Base-by-base conservation (phyloP, 495 filamentous ascomycete genomes). In the Neurospora cerealis region DNA sequence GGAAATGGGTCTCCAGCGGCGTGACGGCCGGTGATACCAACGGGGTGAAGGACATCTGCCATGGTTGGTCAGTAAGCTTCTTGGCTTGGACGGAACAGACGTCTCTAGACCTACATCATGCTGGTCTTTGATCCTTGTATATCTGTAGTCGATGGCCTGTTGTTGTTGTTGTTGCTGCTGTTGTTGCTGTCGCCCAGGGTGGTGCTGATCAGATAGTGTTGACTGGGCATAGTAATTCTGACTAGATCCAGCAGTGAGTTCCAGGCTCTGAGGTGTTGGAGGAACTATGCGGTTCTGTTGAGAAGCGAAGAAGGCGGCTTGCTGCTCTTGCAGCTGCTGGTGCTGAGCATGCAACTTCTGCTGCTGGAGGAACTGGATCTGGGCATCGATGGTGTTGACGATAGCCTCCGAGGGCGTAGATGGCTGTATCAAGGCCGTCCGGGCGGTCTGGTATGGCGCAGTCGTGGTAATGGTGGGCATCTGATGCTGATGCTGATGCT, bases 1-100 rank as follows among this genome's bases (percentile, higher is more conserved):
- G 86, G 80, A 96, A 97, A 78, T 94, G 92, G 40, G 89, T 87
- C 75, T 97, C 95, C 69, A 96, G 87, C 37, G 96, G 95, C 11
- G 95, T 97, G 77, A 98, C 95, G 4, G 94, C 95, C 24, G 96
- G 96, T 41, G 96, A 98, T 9, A 97, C 93, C 38, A 99, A 89
- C 10, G 96, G 96, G 8, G 96, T 99, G 81, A 97, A 98, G 34
- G 93, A 86, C 83, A 95, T 93, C 92, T 93, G 77, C 28, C 44
- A 46, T 72, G 74, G 75, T 75, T 62, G 75, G 80, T 86, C 78
- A 83, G 79, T 72, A 73, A 71, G 42, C 21, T 21, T 60, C 71
- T 62, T 37, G 44, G n/a, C 54, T 44, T 37, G 74, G 71, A 71
- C 46, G 71, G 71, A 60, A 54, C 66, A 40, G 70, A 40, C 36